These are phyloP conservation scores for Handroanthus guayacan DNA, from an alignment of 257 asterid species.

Conservation along the genomic window DNA sequence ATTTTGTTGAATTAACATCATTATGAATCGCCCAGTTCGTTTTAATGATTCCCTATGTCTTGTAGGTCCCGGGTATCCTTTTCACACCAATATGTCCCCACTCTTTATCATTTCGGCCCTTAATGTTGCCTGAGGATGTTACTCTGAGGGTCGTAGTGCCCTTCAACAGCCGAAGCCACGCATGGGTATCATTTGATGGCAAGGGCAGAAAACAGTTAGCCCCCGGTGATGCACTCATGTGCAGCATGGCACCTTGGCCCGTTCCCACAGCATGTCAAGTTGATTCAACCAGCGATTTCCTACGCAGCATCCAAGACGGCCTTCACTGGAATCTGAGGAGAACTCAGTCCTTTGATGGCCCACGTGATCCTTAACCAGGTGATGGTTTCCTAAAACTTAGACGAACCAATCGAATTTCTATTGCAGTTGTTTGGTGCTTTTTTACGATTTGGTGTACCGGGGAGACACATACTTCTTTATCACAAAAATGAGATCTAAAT, in stretches of 20 bases:
- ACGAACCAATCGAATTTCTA: not conserved
- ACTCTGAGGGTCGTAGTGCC: slow-evolving; percentile 85
- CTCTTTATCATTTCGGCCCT: slow-evolving; percentile 91
- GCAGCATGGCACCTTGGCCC: slow-evolving; percentile 99
- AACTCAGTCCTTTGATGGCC: slow-evolving; percentile 85
- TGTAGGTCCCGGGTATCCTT: slow-evolving; percentile 91
- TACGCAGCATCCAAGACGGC: slow-evolving; percentile 90
- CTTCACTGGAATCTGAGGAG: slow-evolving; percentile 98
- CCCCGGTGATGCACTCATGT: slow-evolving; percentile 91
- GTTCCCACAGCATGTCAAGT: slow-evolving; percentile 92
- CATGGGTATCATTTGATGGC: slow-evolving; percentile 98
- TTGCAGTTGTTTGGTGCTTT: not conserved
- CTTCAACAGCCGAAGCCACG: slow-evolving; percentile 86
- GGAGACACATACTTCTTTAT: not conserved
- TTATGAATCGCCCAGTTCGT: too few species aligned
- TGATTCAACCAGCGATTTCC: slow-evolving; percentile 82
- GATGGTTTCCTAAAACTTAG: slow-evolving; percentile 1
- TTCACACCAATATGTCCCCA: slow-evolving; percentile 99
- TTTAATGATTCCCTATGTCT: not conserved
- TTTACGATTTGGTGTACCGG: slow-evolving; percentile 4
- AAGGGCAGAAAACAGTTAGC: slow-evolving; percentile 82
- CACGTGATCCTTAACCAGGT: slow-evolving; percentile 50
- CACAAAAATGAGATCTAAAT: not conserved
- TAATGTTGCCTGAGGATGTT: slow-evolving; percentile 90
- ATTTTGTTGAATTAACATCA: too few species aligned